Evolutionary conservation across 106 monocot genomes (phyloP).

Genomic region (Narthecium ossifragum): DNA sequence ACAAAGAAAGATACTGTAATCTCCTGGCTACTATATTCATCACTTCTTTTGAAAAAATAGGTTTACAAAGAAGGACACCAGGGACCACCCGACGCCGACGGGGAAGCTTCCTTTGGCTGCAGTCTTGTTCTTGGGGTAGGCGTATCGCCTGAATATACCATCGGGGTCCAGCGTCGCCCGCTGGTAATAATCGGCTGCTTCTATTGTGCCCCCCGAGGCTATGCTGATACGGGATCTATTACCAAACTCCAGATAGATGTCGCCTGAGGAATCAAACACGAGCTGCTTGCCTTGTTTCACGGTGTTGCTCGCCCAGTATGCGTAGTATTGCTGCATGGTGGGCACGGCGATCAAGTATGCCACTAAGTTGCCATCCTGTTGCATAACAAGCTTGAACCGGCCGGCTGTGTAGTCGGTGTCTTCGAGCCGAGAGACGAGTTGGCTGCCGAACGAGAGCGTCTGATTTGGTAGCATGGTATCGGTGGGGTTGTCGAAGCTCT

Average conservation of each 20-base stretch:
- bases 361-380: conserved; percentile 12
- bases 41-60: no score
- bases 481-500: conserved; percentile 20
- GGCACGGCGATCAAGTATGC: not conserved
- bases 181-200: not conserved
- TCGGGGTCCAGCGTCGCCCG: conserved; percentile 10
- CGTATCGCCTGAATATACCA: conserved; percentile 10
- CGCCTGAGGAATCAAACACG: not conserved
- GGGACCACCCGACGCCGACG: not conserved
- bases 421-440: conserved; percentile 1
- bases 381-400: conserved; percentile 6
- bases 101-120: not conserved
- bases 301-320: conserved; percentile 13
- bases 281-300: not conserved
- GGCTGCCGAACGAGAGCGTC: not conserved
- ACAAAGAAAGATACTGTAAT: no score
- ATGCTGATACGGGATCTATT: not conserved
- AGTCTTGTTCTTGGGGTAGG: not conserved
- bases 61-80: no score
- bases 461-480: conserved; percentile 20
- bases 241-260: not conserved
- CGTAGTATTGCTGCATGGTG: not conserved
- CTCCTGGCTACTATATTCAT: no score
- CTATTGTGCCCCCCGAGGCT: not conserved
- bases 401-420: conserved; percentile 15